Base-by-base conservation (phyloP, 257 asterid species). In the Scutellaria baicalensis region DNA sequence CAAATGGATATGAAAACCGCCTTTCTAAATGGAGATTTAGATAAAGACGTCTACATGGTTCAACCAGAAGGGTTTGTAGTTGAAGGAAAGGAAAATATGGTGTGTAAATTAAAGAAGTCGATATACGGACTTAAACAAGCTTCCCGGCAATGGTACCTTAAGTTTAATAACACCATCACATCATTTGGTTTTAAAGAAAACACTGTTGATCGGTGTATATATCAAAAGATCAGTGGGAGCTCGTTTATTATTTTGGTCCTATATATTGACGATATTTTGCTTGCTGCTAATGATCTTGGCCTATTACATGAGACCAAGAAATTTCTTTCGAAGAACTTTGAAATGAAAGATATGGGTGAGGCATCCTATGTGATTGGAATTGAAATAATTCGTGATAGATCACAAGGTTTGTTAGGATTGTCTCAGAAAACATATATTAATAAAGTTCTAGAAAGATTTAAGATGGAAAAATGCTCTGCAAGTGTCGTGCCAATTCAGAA, bases 331-430 rank as follows among this genome's bases (percentile, higher is more conserved):
- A 17, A 8, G 0, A 1, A 18, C 6, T 56, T 56, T 31, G 42
- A 56, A 31, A 56, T 56, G 62, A 56, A 56, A 31, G 62, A 56
- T 56, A 56, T 56, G 60, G 62, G 62, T 56, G 62, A 56, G 18
- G 42, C 42, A 56, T 10, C 18, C 42, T 56, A 56, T 27, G 62
- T 56, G 62, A 56, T 56, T 3, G 62, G 62, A 56, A 56, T 56
- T 23, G 9, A 56, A 56, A 56, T 56, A 23, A 23, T 56, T 9
- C 18, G 11, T 0, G 8, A 27, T 12, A 56, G 40, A 56, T 56
- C 62, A 56, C 62, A 23, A 23, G 42, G 62, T 23, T 1, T 56
- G 40, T 56, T 56, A 56, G 18, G 62, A 3, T 23, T 27, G 42
- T 56, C 62, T 56, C 42, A 56, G 33, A 27, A 27, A 27, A 2